phyloP scores from a whole-genome alignment of 257 asterid species.

The Cruciata laevipes region DNA sequence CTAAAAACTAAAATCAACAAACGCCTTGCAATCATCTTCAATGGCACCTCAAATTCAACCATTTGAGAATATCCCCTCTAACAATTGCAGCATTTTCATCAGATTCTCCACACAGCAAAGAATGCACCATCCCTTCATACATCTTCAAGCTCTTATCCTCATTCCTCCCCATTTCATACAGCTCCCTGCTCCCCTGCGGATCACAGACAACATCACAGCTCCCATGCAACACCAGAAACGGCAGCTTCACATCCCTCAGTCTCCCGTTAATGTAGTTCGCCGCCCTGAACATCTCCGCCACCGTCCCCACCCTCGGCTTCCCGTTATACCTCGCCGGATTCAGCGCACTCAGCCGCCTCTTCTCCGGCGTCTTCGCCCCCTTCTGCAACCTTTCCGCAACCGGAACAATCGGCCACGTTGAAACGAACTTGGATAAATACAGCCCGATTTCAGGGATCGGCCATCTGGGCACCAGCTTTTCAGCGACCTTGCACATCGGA shows the following conservation, averaged over 20 bases:
- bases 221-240: slow-evolving; percentile 74
- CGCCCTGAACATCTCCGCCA: slow-evolving; percentile 56
- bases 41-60: slow-evolving; percentile 46
- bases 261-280: slow-evolving; percentile 53
- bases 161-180: slow-evolving; percentile 60
- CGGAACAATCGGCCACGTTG: slow-evolving; percentile 67
- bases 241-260: slow-evolving; percentile 48
- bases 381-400: slow-evolving; percentile 71
- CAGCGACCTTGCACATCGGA: slow-evolving; percentile 84
- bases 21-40: no score
- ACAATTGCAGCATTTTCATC: slow-evolving; percentile 72
- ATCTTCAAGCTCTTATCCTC: slow-evolving; percentile 66
- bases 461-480: slow-evolving; percentile 69
- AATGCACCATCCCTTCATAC: slow-evolving; percentile 93
- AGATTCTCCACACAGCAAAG: slow-evolving; percentile 82
- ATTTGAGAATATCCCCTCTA: slow-evolving; percentile 52
- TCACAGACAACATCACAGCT: slow-evolving; percentile 81
- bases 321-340: slow-evolving; percentile 71
- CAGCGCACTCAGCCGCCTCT: slow-evolving; percentile 42
- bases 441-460: slow-evolving; percentile 61
- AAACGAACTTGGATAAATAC: slow-evolving; percentile 44
- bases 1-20: no score
- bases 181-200: slow-evolving; percentile 71
- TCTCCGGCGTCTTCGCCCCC: slow-evolving; percentile 66
- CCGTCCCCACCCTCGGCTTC: slow-evolving; percentile 84